Evolutionary conservation across 2,329 filamentous ascomycete genomes (phyloP), one percentile per base, ranked within the genome.

Genomic region (Botrytis fragariae): DNA sequence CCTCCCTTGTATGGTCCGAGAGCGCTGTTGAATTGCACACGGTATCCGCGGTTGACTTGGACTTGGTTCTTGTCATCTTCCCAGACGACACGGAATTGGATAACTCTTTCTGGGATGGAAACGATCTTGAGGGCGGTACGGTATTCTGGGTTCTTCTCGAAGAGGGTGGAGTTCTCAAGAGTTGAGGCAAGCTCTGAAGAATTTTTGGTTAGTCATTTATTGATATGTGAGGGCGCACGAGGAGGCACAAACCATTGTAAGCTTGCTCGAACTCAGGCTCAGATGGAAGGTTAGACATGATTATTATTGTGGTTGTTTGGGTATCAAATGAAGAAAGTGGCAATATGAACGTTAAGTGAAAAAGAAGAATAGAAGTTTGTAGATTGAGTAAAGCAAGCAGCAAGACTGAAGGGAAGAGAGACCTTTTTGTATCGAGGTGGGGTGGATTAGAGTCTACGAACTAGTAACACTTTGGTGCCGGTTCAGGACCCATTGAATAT

Each of bases 251-350:
- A 97, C 94, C 94, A 84, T 94, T 93, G 90, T 97, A 97, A 82
- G 95, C 95, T 90, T 98, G 95, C 90, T 98, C 91, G 87, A 98
- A 98, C 87, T 99, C 95, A 82, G 96, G 95, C 90, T 98, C 95
- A 77, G 86, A 86, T 70, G 93, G 90, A 81, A 96, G 88, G 87
- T 96, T 92, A 78, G 94, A 93, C 93, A 97, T 96, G 74, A 73
- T 78, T 72, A 71, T 42, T 61, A 59, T 39, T 42, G 45, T 44
- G 32, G 16, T 57, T 73, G 45, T 73, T 57, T 20, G 48, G 64
- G 63, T 72, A 45, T 69, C 59, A 74, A 42, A 32, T 25, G 39
- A 32, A 42, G 57, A 37, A 22, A 59, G 22, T 25, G 44, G 39
- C 35, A 29, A 60, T 57, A 37, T 48, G 25, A 69, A 69, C 4